A percentile compares a stretch with the other conserved stretches of the same genome.
phyloP scores from a whole-genome alignment of 2,329 filamentous ascomycete genomes.

The Metarhizium anisopliae region DNA sequence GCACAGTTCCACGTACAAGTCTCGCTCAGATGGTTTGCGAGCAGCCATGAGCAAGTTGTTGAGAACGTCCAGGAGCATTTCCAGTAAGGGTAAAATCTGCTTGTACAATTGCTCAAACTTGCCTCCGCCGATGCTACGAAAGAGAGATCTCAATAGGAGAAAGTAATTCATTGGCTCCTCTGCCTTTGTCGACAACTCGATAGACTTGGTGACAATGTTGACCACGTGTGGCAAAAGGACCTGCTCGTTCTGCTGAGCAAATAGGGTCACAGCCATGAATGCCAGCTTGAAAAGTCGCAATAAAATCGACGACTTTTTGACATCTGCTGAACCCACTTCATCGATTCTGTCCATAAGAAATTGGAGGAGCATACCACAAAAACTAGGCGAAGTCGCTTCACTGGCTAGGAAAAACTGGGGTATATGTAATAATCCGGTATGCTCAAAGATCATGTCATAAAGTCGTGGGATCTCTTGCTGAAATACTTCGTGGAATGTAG shows the following conservation, averaged over 20 bases:
- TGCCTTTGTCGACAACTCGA: conserved; percentile 88
- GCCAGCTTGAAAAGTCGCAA: conserved; percentile 93
- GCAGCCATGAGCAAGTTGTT: conserved; percentile 91
- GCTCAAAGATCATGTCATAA: conserved; percentile 96
- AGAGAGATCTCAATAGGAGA: conserved; percentile 80
- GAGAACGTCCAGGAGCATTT: conserved; percentile 95
- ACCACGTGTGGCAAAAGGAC: conserved; percentile 93
- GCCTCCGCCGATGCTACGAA: conserved; percentile 92
- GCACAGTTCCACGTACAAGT: conserved; percentile 94
- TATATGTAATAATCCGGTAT: conserved; percentile 86
- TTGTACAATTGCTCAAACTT: conserved; percentile 98
- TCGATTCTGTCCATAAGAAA: conserved; percentile 97
- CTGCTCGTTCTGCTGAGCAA: conserved; percentile 89
- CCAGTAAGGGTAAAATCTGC: conserved; percentile 87
- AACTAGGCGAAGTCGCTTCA: conserved; percentile 93
- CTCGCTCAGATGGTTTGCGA: conserved; percentile 79
- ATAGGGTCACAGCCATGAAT: conserved; percentile 98
- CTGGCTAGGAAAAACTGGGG: conserved; percentile 98
- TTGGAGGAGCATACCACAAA: conserved; percentile 94
- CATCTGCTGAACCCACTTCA: conserved; percentile 85
- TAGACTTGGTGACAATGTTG: conserved; percentile 94
- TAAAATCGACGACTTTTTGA: conserved; percentile 86
- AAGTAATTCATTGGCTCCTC: conserved; percentile 99
- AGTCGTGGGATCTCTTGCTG: conserved; percentile 93
- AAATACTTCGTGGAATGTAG: conserved; percentile 97